These are phyloP conservation scores for Alectoria sarmentosa DNA, from an alignment of 495 filamentous ascomycete species.

Conservation along the genomic window DNA sequence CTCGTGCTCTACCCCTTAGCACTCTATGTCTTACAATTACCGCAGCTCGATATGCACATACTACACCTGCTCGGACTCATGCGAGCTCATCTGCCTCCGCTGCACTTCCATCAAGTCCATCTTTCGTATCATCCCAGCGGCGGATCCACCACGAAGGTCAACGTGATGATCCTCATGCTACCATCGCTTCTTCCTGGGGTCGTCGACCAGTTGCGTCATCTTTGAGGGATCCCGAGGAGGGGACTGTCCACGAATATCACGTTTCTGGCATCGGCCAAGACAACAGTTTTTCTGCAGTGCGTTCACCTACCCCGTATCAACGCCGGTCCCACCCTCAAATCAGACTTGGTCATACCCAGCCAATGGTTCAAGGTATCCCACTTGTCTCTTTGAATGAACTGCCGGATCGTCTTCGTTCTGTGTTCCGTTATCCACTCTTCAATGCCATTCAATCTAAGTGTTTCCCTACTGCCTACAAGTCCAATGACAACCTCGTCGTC, in stretches of 20 bases:
- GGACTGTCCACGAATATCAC: background rate
- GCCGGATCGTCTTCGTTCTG: conserved; percentile 65
- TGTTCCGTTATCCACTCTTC: conserved; percentile 79
- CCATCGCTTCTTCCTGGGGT: background rate
- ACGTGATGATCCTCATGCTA: background rate
- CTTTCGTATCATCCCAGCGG: conserved; percentile 31
- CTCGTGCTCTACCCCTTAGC: background rate
- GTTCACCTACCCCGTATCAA: background rate
- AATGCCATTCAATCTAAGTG: conserved; percentile 92
- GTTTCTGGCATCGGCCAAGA: background rate
- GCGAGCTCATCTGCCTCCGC: conserved; percentile 32
- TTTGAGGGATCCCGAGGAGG: background rate
- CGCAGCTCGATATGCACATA: conserved; percentile 13
- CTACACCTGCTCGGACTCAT: conserved; percentile 4
- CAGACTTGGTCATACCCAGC: conserved; percentile 33
- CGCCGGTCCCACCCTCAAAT: conserved; percentile 14
- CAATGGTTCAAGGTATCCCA: conserved; percentile 57
- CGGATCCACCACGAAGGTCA: conserved; percentile 19
- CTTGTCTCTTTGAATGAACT: conserved; percentile 66
- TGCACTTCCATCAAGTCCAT: conserved; percentile 35
- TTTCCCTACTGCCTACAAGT: conserved; percentile 63
- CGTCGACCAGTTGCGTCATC: background rate
- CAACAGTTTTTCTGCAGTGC: background rate
- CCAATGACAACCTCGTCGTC: conserved; percentile 78
- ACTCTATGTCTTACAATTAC: background rate